A percentile compares a stretch with the other conserved stretches of the same genome.
Conservation (phyloP, 805 yeast genomes). For the Pichia manshurica region DNA sequence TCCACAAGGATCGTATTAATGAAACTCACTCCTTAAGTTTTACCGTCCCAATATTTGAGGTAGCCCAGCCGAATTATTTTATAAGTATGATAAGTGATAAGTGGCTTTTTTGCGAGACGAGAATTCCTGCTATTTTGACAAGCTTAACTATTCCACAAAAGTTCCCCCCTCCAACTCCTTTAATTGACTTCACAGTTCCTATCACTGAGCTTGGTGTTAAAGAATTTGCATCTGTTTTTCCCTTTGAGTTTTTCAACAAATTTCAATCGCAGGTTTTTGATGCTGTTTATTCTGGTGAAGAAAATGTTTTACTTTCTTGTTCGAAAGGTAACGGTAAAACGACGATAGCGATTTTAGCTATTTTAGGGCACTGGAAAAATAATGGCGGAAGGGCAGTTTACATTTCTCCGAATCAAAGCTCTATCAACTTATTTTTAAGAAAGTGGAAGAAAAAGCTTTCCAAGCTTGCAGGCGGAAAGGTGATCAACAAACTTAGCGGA, state of each 20-base stretch:
- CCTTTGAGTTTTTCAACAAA: constrained; percentile 55
- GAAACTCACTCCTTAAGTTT: constrained; percentile 58
- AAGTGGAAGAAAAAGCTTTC: constrained; percentile 51
- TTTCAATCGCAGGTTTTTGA: constrained; percentile 71
- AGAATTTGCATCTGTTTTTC: constrained; percentile 43
- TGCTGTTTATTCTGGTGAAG: constrained; percentile 47
- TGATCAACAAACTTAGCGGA: constrained; percentile 51
- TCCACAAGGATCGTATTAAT: constrained; percentile 45
- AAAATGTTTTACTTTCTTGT: constrained; percentile 58
- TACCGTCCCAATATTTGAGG: constrained; percentile 53
- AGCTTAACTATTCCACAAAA: constrained; percentile 53
- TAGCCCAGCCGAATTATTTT: constrained; percentile 65
- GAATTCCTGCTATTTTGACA: constrained; percentile 53
- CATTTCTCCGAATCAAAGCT: constrained; percentile 56
- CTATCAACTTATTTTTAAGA: constrained; percentile 40
- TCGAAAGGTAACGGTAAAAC: constrained; percentile 77
- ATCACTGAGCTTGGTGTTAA: constrained; percentile 41
- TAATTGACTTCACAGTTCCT: constrained; percentile 49
- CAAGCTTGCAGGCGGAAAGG: constrained; percentile 50
- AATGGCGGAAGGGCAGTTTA: constrained; percentile 68
- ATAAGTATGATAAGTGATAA: constrained; percentile 68
- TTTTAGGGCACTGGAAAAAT: constrained; percentile 66
- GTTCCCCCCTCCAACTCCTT: constrained; percentile 55
- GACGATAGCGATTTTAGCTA: constrained; percentile 62
- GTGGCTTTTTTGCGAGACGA: constrained; percentile 76